Evolutionary conservation across 176 grass and related monocot genomes (phyloP).

Genomic region (Cocos nucifera): DNA sequence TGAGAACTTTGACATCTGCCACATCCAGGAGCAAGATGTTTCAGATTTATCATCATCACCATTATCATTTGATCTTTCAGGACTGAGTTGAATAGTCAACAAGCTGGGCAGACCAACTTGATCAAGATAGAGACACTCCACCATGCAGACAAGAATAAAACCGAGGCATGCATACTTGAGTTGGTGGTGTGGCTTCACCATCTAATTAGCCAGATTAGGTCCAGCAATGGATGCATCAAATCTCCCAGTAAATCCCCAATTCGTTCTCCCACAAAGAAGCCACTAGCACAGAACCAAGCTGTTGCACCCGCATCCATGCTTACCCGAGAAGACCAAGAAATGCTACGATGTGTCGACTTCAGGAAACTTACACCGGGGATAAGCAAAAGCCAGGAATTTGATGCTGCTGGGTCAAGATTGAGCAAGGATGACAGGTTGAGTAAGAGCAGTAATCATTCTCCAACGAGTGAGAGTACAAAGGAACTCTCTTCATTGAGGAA

Average conservation of each 20-base stretch:
- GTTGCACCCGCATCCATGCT: background rate
- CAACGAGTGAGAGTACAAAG: no score
- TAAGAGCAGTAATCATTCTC: constrained; percentile 12
- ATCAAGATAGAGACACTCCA: constrained; percentile 42
- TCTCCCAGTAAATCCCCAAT: constrained; percentile 2
- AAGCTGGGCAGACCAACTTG: background rate
- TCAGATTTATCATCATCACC: background rate
- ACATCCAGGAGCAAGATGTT: background rate
- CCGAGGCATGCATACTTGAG: constrained; percentile 38
- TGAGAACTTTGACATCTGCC: background rate
- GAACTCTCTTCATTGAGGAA: no score
- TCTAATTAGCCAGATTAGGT: constrained; percentile 12
- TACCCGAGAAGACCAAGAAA: background rate
- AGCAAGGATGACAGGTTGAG: constrained; percentile 20
- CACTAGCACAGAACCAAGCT: background rate
- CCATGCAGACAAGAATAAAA: constrained; percentile 47
- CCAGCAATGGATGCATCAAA: background rate
- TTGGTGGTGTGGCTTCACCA: constrained; percentile 42
- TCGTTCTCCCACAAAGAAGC: background rate
- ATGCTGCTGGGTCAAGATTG: constrained; percentile 10
- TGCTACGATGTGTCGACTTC: constrained; percentile 45
- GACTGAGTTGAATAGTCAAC: constrained; percentile 12
- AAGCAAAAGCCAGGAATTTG: constrained; percentile 23
- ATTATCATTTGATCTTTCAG: constrained; percentile 10
- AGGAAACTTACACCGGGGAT: background rate